Evolutionary conservation across 495 filamentous ascomycete genomes (phyloP).

Genomic region (Aspergillus bertholletiae): DNA sequence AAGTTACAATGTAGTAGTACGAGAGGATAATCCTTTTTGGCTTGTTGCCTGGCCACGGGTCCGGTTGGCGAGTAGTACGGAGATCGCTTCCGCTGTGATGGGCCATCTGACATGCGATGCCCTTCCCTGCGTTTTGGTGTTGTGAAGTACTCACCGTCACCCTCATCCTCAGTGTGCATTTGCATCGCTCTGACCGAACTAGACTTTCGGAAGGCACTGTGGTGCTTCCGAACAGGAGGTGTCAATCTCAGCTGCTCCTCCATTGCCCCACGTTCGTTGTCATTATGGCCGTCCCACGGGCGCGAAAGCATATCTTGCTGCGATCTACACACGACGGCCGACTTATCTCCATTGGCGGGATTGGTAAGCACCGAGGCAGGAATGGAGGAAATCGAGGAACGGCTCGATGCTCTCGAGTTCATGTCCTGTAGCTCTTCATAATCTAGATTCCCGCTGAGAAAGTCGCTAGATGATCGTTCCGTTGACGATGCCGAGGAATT

Average conservation of each 20-base stretch:
- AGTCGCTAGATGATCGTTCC: slow-evolving; percentile 29
- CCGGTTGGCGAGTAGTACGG: slow-evolving; percentile 46
- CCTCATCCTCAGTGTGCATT: slow-evolving; percentile 57
- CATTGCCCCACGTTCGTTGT: slow-evolving; percentile 15
- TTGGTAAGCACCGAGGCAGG: slow-evolving; percentile 37
- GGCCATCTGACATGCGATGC: slow-evolving; percentile 24
- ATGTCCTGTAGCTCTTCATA: slow-evolving; percentile 26
- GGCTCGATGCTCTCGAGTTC: slow-evolving; percentile 38
- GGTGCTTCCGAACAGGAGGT: slow-evolving; percentile 32
- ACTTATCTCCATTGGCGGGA: slow-evolving; percentile 21
- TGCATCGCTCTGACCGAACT: slow-evolving; percentile 77
- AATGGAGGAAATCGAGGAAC: slow-evolving; percentile 41
- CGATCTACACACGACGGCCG: slow-evolving; percentile 8
- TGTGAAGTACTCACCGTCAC: slow-evolving; percentile 35
- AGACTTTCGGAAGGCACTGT: slow-evolving; percentile 61
- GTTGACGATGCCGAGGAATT: slow-evolving; percentile 37
- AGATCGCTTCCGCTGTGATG: slow-evolving; percentile 33
- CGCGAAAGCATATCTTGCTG: slow-evolving; percentile 22
- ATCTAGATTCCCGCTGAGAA: slow-evolving; percentile 26
- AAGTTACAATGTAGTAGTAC: slow-evolving; percentile 86
- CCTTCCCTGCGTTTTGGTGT: slow-evolving; percentile 31
- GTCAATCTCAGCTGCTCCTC: slow-evolving; percentile 15
- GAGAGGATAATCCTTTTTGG: slow-evolving; percentile 68
- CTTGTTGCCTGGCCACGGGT: slow-evolving; percentile 45
- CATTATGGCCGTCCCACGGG: slow-evolving; percentile 22